Evolutionary conservation across 306 rosid genomes (phyloP).

Genomic region (Arachis hypogaea): DNA sequence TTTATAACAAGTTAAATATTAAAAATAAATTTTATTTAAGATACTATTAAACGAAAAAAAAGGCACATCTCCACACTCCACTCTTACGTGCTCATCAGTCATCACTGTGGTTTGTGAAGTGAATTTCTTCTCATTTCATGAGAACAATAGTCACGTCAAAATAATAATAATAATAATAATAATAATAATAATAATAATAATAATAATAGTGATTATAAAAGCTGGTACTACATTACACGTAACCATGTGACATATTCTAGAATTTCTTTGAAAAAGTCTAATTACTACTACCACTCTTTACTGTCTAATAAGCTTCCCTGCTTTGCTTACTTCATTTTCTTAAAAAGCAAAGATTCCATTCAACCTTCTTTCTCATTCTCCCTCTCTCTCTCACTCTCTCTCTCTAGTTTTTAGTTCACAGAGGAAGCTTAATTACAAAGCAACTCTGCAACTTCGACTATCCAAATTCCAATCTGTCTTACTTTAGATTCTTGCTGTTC

Average conservation of each 20-base stretch:
- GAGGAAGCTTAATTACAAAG: neutral
- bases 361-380: conserved; percentile 10
- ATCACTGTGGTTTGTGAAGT: too few relatives aligned
- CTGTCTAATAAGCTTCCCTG: conserved; percentile 11
- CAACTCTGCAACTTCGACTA: conserved; percentile 6
- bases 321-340: conserved; percentile 9
- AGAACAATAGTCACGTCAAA: neutral
- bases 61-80: too few relatives aligned
- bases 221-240: neutral
- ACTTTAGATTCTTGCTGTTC: neutral
- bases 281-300: neutral
- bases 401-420: neutral
- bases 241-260: conserved; percentile 32
- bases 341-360: conserved; percentile 34
- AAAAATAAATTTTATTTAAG: too few relatives aligned
- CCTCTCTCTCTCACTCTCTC: neutral
- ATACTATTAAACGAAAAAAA: too few relatives aligned
- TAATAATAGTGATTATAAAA: too few relatives aligned
- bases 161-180: neutral
- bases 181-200: neutral
- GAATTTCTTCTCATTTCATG: neutral
- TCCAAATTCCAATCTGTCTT: neutral
- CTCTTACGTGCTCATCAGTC: too few relatives aligned
- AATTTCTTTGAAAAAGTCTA: conserved; percentile 1
- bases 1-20: too few relatives aligned